phyloP scores from a whole-genome alignment of 2,329 filamentous ascomycete species.

The Grosmannia penicillata region DNA sequence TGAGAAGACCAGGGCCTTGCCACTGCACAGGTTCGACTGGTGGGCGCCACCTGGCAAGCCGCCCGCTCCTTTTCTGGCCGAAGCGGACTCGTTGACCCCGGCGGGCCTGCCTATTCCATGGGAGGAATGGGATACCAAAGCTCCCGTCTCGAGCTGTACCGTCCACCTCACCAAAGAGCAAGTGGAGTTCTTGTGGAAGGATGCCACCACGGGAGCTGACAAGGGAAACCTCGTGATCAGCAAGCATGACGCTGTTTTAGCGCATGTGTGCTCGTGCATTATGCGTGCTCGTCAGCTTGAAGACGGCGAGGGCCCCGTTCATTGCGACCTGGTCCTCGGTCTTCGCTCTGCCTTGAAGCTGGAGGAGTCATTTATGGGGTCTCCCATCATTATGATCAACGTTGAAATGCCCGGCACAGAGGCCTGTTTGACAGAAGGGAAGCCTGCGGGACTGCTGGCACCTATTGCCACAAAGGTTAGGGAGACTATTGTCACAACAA shows the following conservation, averaged over 20 bases:
- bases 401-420: constrained; percentile 1
- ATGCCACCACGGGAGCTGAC: neutral
- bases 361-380: constrained; percentile 1
- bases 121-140: constrained; percentile 1
- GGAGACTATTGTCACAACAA: constrained; percentile 1
- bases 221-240: neutral
- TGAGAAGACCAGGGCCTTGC: neutral
- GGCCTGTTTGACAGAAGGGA: constrained; percentile 1
- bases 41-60: constrained; percentile 1
- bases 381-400: constrained; percentile 4
- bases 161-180: constrained; percentile 4
- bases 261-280: constrained; percentile 3
- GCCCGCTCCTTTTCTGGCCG: neutral
- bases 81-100: neutral
- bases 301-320: constrained; percentile 1
- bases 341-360: constrained; percentile 2
- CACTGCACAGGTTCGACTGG: constrained; percentile 4
- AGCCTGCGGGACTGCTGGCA: constrained; percentile 1
- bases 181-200: neutral
- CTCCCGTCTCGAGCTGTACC: constrained; percentile 1
- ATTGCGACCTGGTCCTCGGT: constrained; percentile 3
- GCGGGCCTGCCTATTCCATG: constrained; percentile 1
- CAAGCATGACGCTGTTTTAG: constrained; percentile 3
- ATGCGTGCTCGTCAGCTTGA: constrained; percentile 2
- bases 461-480: constrained; percentile 1